These are phyloP conservation scores for Avicennia marina DNA, from an alignment of 257 asterid species.

Conservation along the genomic window DNA sequence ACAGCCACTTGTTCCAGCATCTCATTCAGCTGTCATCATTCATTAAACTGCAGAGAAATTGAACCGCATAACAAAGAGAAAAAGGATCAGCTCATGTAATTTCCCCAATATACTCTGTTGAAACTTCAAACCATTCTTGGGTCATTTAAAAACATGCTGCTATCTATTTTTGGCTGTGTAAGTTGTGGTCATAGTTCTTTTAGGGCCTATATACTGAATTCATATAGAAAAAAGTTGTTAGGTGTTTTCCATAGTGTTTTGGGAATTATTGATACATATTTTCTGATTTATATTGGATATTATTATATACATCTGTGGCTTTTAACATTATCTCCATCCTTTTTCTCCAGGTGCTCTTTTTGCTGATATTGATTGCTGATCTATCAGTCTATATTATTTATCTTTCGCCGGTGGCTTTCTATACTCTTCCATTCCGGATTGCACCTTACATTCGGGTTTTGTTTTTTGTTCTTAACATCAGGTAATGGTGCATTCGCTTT, in stretches of 20 bases:
- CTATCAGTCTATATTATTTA: slow-evolving; percentile 45
- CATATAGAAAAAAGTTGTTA: background rate
- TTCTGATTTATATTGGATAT: background rate
- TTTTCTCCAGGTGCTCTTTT: slow-evolving; percentile 53
- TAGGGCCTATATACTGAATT: background rate
- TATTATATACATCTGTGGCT: background rate
- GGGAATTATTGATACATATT: background rate
- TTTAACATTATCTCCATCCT: background rate
- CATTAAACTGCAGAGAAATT: background rate
- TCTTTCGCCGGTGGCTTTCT: slow-evolving; percentile 62
- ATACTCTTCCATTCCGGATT: slow-evolving; percentile 74
- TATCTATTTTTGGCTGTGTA: background rate
- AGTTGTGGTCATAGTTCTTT: slow-evolving; percentile 1
- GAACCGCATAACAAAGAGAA: too few species aligned
- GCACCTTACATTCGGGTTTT: slow-evolving; percentile 86
- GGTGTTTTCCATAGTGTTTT: background rate
- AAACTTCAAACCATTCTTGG: background rate
- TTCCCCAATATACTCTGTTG: background rate
- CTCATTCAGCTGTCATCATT: too few species aligned
- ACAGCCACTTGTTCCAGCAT: too few species aligned
- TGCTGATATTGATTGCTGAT: slow-evolving; percentile 65
- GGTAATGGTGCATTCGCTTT: slow-evolving; percentile 39
- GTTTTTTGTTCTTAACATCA: slow-evolving; percentile 61
- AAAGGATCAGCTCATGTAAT: background rate
- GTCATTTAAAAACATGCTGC: slow-evolving; percentile 8